Evolutionary conservation across 352 stramenopile species (phyloP).

Genomic region (Globisporangium nodosum): DNA sequence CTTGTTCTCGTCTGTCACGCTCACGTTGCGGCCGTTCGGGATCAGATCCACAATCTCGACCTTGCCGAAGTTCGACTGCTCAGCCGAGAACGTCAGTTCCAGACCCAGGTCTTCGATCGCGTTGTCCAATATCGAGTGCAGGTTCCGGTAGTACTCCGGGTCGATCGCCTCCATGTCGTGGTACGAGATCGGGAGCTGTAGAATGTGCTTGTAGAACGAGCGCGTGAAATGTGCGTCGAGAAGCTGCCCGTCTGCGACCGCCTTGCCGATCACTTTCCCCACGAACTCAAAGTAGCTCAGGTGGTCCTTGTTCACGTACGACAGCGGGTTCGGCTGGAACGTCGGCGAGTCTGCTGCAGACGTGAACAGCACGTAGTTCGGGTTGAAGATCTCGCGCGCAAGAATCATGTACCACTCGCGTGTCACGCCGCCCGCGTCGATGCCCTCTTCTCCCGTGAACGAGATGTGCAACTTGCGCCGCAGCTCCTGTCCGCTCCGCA

Average conservation of each 20-base stretch:
- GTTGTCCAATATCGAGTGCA: slow-evolving; percentile 89
- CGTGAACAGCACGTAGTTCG: slow-evolving; percentile 99
- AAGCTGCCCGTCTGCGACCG: slow-evolving; percentile 97
- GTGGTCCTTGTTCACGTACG: slow-evolving; percentile 98
- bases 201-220: slow-evolving; percentile 98
- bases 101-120: slow-evolving; percentile 80
- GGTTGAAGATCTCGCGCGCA: slow-evolving; percentile 99
- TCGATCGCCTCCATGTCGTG: slow-evolving; percentile 99
- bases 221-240: slow-evolving; percentile 99
- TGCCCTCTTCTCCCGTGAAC: slow-evolving; percentile 97
- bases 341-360: slow-evolving; percentile 97
- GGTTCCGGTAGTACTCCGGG: slow-evolving; percentile 93
- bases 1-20: slow-evolving; percentile 92
- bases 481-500: slow-evolving; percentile 96
- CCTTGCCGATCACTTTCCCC: slow-evolving; percentile 98
- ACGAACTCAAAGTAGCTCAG: slow-evolving; percentile 99
- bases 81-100: slow-evolving; percentile 91
- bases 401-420: slow-evolving; percentile 99
- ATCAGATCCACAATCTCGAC: slow-evolving; percentile 88
- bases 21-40: slow-evolving; percentile 79
- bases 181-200: slow-evolving; percentile 96
- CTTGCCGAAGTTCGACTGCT: slow-evolving; percentile 89
- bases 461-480: slow-evolving; percentile 96
- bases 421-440: slow-evolving; percentile 98
- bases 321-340: slow-evolving; percentile 99